phyloP scores from a whole-genome alignment of 805 yeast species.

The Candida ulmi region DNA sequence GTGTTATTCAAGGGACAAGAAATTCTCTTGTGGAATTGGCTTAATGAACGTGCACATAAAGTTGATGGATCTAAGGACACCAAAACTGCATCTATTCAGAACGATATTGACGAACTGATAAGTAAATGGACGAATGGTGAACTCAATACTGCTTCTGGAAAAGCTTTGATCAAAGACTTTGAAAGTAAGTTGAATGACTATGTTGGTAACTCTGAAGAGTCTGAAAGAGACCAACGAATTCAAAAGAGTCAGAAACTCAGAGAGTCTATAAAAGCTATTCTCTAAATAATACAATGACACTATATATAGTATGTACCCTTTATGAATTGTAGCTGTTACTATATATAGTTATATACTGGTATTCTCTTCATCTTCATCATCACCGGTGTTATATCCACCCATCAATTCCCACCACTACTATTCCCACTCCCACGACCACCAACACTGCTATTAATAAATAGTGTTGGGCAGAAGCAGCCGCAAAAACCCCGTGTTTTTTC shows the following conservation, averaged over 20 bases:
- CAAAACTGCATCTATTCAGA: slow-evolving; percentile 3
- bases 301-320: too few relatives aligned
- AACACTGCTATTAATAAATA: too few relatives aligned
- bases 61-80: slow-evolving; percentile 4
- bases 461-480: too few relatives aligned
- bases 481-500: too few relatives aligned
- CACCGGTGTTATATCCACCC: too few relatives aligned
- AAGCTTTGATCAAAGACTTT: slow-evolving; percentile 10
- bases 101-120: slow-evolving; percentile 19
- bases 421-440: too few relatives aligned
- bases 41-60: slow-evolving; percentile 22
- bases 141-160: slow-evolving; percentile 12
- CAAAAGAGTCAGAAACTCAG: slow-evolving; percentile 13
- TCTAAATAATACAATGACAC: slow-evolving; percentile 1
- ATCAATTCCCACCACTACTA: too few relatives aligned
- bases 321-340: too few relatives aligned
- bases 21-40: slow-evolving; percentile 23
- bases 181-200: slow-evolving; percentile 17
- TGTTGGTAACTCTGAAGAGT: slow-evolving; percentile 1
- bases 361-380: too few relatives aligned
- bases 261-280: slow-evolving; percentile 13
- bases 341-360: too few relatives aligned
- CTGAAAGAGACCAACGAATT: slow-evolving; percentile 2
- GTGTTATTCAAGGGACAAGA: slow-evolving; percentile 18
- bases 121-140: slow-evolving; percentile 17